Percentiles rank a stretch among this genome's conserved stretches.
Conservation (phyloP, 129 eudicot species). For the Flaveria sonorensis region DNA sequence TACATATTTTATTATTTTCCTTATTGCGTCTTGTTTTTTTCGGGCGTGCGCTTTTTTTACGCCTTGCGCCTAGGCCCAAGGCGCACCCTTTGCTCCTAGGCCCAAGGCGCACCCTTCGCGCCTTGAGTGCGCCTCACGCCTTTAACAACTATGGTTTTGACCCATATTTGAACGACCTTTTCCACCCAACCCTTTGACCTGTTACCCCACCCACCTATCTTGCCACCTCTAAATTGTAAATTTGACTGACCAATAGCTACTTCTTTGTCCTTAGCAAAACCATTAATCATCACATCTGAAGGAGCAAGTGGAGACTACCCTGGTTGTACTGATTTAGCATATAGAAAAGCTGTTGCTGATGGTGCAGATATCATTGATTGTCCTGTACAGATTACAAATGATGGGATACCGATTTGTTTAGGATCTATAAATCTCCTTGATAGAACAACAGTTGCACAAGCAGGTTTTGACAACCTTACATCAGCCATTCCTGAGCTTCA, state of each 20-base stretch:
- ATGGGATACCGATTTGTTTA: slow-evolving; percentile 83
- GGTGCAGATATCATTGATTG: slow-evolving; percentile 92
- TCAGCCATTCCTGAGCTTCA: slow-evolving; percentile 49
- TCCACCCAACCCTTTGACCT: background rate
- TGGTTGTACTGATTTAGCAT: slow-evolving; percentile 84
- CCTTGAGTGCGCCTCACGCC: too few relatives aligned
- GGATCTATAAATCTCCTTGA: slow-evolving; percentile 82
- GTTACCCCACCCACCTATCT: slow-evolving; percentile 9
- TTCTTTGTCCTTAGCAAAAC: slow-evolving; percentile 46
- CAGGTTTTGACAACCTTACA: slow-evolving; percentile 39
- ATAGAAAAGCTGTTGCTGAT: slow-evolving; percentile 69
- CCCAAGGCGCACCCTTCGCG: too few relatives aligned
- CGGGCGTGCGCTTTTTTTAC: too few relatives aligned
- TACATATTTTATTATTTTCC: too few relatives aligned
- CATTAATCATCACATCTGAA: slow-evolving; percentile 65
- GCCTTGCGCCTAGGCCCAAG: too few relatives aligned
- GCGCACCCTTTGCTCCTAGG: too few relatives aligned
- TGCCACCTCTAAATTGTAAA: background rate
- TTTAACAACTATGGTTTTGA: too few relatives aligned
- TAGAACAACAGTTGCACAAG: slow-evolving; percentile 54
- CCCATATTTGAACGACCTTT: background rate
- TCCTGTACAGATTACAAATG: slow-evolving; percentile 82
- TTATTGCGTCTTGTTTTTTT: too few relatives aligned
- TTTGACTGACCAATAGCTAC: slow-evolving; percentile 19
- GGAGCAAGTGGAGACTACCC: slow-evolving; percentile 99